Conservation (phyloP, 73 alveolate genomes). For the Paramecium biaurelia region DNA sequence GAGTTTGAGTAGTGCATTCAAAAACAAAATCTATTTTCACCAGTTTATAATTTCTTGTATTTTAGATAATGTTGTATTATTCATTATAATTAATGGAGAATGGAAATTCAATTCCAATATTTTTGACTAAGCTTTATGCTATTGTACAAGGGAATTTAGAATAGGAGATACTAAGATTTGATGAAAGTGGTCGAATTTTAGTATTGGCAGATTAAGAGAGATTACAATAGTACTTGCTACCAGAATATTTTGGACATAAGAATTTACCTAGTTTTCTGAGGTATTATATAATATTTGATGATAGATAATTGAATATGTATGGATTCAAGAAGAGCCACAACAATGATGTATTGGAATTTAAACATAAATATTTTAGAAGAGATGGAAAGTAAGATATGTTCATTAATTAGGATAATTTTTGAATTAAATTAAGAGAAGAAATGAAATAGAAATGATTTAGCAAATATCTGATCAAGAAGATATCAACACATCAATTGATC, state of each 20-base stretch:
- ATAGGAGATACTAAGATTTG: not conserved
- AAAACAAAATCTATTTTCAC: not conserved
- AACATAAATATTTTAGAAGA: not conserved
- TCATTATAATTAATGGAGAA: not conserved
- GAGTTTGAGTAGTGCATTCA: not conserved
- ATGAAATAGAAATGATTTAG: not conserved
- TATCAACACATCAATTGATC: not conserved
- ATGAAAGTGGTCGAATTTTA: not conserved
- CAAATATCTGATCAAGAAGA: not conserved
- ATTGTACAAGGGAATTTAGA: not conserved
- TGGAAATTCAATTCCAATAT: not conserved
- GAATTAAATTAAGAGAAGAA: not conserved
- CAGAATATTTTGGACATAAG: not conserved
- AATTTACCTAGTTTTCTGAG: not conserved
- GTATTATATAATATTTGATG: not conserved
- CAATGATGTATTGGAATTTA: not conserved
- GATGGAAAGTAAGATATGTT: not conserved
- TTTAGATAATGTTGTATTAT: not conserved
- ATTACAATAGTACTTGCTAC: not conserved
- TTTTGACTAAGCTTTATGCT: not conserved
- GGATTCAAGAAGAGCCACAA: not conserved
- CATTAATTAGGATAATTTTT: not conserved
- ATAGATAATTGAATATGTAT: not conserved
- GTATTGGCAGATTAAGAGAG: not conserved
- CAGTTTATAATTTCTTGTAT: not conserved